A percentile compares a stretch with the other conserved stretches of the same genome.
Conservation (phyloP, 2,329 filamentous ascomycete genomes). For the Penicillium occitanis region DNA sequence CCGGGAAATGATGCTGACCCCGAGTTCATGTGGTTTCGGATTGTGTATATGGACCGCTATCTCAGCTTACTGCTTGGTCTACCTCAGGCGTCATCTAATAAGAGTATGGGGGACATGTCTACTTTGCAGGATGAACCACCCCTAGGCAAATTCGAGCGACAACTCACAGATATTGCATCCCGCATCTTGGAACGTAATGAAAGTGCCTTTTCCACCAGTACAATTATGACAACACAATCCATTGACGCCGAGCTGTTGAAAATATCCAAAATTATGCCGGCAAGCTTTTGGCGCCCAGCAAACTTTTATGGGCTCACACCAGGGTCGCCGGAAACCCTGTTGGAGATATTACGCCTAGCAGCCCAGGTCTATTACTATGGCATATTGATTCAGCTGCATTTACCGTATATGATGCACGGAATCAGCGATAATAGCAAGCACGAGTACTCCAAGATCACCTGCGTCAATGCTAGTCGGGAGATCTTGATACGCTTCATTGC, state of each 20-base stretch:
- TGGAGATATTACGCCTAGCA: slow-evolving; percentile 35
- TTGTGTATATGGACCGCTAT: slow-evolving; percentile 40
- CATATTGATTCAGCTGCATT: slow-evolving; percentile 43
- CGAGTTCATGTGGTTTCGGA: slow-evolving; percentile 37
- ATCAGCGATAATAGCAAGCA: slow-evolving; percentile 24
- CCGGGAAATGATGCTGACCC: slow-evolving; percentile 21
- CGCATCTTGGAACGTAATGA: slow-evolving; percentile 44
- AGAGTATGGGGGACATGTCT: slow-evolving; percentile 24
- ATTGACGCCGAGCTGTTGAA: slow-evolving; percentile 38
- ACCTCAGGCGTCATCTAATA: slow-evolving; percentile 31
- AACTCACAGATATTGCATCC: slow-evolving; percentile 34
- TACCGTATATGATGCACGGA: slow-evolving; percentile 40
- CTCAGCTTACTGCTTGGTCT: slow-evolving; percentile 43
- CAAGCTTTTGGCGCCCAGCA: slow-evolving; percentile 40
- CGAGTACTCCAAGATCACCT: slow-evolving; percentile 39
- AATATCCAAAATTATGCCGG: slow-evolving; percentile 33
- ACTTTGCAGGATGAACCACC: slow-evolving; percentile 28
- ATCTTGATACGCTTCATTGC: slow-evolving; percentile 39
- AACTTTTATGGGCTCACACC: slow-evolving; percentile 25
- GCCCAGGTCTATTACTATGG: slow-evolving; percentile 43
- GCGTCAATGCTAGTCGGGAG: slow-evolving; percentile 42
- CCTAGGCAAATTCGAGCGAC: slow-evolving; percentile 33
- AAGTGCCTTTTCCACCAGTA: slow-evolving; percentile 22
- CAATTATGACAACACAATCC: slow-evolving; percentile 30
- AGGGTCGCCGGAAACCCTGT: slow-evolving; percentile 25